Evolutionary conservation across 352 stramenopile species (phyloP).

Genomic region (Achlya hypogyna): DNA sequence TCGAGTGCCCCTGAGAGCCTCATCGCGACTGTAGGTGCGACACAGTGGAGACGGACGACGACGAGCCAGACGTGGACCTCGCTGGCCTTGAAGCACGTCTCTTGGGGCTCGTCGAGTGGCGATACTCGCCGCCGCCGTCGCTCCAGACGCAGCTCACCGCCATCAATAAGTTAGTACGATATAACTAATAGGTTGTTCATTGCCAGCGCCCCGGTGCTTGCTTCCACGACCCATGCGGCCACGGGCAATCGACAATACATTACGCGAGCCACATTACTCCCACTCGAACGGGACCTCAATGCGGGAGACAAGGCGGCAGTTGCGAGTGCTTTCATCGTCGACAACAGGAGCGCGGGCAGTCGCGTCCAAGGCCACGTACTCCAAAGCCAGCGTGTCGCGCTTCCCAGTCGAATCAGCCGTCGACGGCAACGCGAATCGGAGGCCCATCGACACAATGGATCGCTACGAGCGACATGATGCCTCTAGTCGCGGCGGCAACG

Average conservation of each 20-base stretch:
- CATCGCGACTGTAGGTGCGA: neutral
- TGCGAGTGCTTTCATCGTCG: neutral
- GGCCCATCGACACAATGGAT: constrained; percentile 2
- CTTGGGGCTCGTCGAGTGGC: neutral
- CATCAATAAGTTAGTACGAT: constrained; percentile 10
- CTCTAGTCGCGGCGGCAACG: neutral
- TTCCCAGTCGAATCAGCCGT: neutral
- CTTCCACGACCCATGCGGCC: too few relatives aligned
- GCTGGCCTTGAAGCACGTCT: neutral
- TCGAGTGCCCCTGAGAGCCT: too few relatives aligned
- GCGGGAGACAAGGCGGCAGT: too few relatives aligned
- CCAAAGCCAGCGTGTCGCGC: neutral
- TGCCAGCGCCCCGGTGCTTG: too few relatives aligned
- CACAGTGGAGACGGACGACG: neutral
- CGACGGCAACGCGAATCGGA: constrained; percentile 1
- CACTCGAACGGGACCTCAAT: too few relatives aligned
- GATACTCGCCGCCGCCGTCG: neutral
- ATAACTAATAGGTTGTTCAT: neutral
- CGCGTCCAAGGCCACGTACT: neutral
- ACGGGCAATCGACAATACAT: too few relatives aligned
- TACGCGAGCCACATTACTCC: too few relatives aligned
- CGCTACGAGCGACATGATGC: constrained; percentile 2
- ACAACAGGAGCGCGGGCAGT: neutral
- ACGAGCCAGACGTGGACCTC: neutral
- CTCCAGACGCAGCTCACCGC: neutral